Evolutionary conservation across 805 yeast species (phyloP).

Genomic region (Gaillardinia entomophila): DNA sequence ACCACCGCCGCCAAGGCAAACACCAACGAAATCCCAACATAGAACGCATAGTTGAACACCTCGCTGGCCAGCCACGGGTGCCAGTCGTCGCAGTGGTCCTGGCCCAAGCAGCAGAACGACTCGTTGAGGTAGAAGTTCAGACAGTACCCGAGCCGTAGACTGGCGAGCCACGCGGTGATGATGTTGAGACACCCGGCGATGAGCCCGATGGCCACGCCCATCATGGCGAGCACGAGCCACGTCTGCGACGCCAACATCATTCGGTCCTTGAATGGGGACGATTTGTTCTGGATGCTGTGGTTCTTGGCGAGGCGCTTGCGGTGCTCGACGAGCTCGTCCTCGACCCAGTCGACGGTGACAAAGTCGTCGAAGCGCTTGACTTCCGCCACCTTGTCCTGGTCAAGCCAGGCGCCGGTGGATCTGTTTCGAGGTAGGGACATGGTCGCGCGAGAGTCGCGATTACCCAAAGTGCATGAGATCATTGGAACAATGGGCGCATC

Average conservation of each 20-base stretch:
- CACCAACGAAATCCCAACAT: constrained; percentile 50
- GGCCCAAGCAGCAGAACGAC: constrained; percentile 80
- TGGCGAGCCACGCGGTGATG: constrained; percentile 81
- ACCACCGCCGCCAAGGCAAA: constrained; percentile 64
- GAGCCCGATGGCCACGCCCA: constrained; percentile 73
- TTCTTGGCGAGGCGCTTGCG: constrained; percentile 18
- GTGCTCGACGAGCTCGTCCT: constrained; percentile 52
- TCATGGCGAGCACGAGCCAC: constrained; percentile 70
- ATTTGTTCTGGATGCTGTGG: constrained; percentile 5
- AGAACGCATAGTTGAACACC: constrained; percentile 49
- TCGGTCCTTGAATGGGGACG: constrained; percentile 16
- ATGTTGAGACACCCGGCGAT: constrained; percentile 81
- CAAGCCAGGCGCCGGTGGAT: constrained; percentile 32
- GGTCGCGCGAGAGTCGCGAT: too few species aligned
- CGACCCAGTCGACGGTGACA: constrained; percentile 65
- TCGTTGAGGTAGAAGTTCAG: constrained; percentile 63
- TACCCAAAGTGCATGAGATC: too few species aligned
- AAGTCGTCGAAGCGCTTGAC: constrained; percentile 55
- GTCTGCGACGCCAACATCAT: constrained; percentile 40
- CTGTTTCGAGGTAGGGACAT: constrained; percentile 16
- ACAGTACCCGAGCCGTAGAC: constrained; percentile 77
- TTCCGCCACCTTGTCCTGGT: constrained; percentile 29
- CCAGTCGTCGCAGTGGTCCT: constrained; percentile 64
- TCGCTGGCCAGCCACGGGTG: constrained; percentile 48
- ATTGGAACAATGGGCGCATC: too few species aligned